Base-by-base conservation (phyloP, 2,329 filamentous ascomycete species). In the Penicillium concentricum region DNA sequence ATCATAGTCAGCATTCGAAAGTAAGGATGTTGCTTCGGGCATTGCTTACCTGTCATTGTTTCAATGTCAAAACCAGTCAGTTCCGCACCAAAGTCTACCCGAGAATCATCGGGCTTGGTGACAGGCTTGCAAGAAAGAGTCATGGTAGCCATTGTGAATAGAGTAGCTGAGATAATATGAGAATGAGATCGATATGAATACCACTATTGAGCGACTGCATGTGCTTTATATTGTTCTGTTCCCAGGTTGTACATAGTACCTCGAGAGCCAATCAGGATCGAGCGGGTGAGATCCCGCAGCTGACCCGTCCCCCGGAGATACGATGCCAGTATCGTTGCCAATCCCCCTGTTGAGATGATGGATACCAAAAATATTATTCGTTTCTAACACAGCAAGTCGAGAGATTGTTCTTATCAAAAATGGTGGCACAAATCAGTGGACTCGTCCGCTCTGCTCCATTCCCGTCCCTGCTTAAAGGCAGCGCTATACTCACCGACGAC, bases 11-110 rank as follows among this genome's bases (percentile, higher is more conserved):
- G 32, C 5, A n/a, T n/a, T n/a, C 15, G 5, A n/a, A n/a, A 2
- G 0, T 0, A 26, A 12, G 2, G 13, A 7, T 12, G 2, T 24
- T 47, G 30, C 3, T 5, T 26, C 5, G 13, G 9, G 4, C 1
- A 16, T 10, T 20, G 15, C 49, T 26, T 34, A 44, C 49, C 38
- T 13, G 15, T 51, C 39, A 51, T 42, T 44, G 20, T 35, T 34
- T 51, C 39, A 43, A 44, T 9, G 13, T 51, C 39, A 9, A 51
- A 42, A n/a, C 49, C 49, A 9, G 10, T 30, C 38, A 51, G 15
- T 24, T 51, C 49, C 10, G 39, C 28, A 3, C 49, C 49, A 24
- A 51, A 51, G 28, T 51, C 49, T 34, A 51, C 38, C 30, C 18
- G n/a, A 37, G 49, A 51, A 6, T 35, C 38, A 16, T 32, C 20